These are phyloP conservation scores for Phoma sp. DNA, from an alignment of 2,329 filamentous ascomycete genomes.

Conservation along the genomic window DNA sequence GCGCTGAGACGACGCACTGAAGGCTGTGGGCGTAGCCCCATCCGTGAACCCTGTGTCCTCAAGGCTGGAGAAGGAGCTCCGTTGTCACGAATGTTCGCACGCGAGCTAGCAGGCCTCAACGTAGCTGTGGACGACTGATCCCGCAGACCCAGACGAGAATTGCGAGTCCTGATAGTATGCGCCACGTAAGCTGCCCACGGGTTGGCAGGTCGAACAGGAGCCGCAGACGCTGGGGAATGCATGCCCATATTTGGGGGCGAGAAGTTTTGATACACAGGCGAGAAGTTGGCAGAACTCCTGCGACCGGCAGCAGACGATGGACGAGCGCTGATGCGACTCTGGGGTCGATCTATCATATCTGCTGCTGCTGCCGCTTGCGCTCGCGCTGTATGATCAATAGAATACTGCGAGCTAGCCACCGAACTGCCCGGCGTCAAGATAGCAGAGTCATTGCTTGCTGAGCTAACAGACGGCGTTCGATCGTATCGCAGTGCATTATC, in stretches of 20 bases:
- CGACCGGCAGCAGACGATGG: constrained; percentile 45
- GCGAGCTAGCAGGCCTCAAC: constrained; percentile 41
- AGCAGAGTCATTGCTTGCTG: constrained; percentile 37
- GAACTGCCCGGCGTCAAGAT: constrained; percentile 38
- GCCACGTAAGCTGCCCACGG: constrained; percentile 47
- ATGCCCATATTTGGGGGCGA: constrained; percentile 40
- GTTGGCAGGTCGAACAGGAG: constrained; percentile 33
- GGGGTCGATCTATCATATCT: constrained; percentile 47
- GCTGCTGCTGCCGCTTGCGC: constrained; percentile 34
- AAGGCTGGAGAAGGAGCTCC: constrained; percentile 19
- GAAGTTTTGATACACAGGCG: constrained; percentile 37
- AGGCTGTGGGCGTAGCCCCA: constrained; percentile 44
- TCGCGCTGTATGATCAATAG: constrained; percentile 37
- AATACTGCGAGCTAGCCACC: constrained; percentile 34
- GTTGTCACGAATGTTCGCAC: constrained; percentile 43
- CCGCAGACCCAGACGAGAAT: constrained; percentile 43
- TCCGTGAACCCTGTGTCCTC: constrained; percentile 45
- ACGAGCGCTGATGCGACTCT: constrained; percentile 44
- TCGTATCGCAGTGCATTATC: constrained; percentile 27
- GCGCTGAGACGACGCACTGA: constrained; percentile 44
- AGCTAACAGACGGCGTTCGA: constrained; percentile 36
- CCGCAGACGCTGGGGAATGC: constrained; percentile 41
- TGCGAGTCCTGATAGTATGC: constrained; percentile 32
- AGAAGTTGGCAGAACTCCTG: constrained; percentile 42
- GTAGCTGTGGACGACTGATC: constrained; percentile 50